A percentile compares a stretch with the other conserved stretches of the same genome.
These are phyloP conservation scores for Nigrospora sphaerica DNA, from an alignment of 2,329 filamentous ascomycete genomes.

Conservation along the genomic window DNA sequence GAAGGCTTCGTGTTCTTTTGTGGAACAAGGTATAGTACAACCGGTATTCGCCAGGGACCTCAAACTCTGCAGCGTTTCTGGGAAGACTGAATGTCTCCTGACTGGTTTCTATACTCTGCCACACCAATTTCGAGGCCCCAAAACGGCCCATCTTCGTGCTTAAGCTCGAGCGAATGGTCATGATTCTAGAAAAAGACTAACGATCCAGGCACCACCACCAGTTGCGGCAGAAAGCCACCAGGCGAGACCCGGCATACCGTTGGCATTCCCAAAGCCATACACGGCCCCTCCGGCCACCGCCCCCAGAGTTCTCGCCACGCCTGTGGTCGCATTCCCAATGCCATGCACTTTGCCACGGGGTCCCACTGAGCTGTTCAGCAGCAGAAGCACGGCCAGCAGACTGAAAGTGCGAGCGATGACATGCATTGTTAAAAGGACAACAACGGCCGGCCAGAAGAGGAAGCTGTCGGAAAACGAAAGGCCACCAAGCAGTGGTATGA, in stretches of 20 bases:
- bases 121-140: too few relatives aligned
- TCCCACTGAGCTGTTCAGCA: not conserved
- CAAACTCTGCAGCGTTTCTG: too few relatives aligned
- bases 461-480: not conserved
- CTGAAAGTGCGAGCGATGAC: not conserved
- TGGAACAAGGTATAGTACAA: too few relatives aligned
- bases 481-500: not conserved
- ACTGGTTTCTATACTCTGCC: too few relatives aligned
- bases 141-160: too few relatives aligned
- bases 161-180: too few relatives aligned
- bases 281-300: not conserved
- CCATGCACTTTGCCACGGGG: not conserved
- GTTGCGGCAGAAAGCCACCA: not conserved
- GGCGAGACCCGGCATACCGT: not conserved
- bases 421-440: not conserved
- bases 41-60: too few relatives aligned
- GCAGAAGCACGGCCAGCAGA: not conserved
- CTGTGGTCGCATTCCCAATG: not conserved
- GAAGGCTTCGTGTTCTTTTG: too few relatives aligned
- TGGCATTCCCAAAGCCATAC: not conserved
- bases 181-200: not conserved
- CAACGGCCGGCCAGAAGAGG: not conserved
- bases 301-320: not conserved
- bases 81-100: too few relatives aligned
- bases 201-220: not conserved